These are phyloP conservation scores for Beauveria varroae DNA, from an alignment of 2,329 filamentous ascomycete genomes.

Conservation along the genomic window DNA sequence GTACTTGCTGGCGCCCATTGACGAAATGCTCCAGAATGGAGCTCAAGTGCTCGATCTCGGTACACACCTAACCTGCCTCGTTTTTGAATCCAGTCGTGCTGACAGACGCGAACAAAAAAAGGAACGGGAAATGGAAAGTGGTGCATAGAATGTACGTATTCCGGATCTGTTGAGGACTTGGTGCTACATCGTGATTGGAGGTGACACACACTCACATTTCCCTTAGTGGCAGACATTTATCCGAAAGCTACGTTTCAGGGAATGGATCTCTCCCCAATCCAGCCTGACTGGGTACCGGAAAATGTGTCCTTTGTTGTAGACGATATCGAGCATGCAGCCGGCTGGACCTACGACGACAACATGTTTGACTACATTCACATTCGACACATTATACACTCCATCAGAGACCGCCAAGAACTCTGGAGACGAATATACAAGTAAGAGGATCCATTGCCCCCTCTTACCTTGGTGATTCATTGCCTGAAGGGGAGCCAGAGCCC, in stretches of 20 bases:
- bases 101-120: conserved; percentile 2
- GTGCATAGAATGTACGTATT: conserved; percentile 40
- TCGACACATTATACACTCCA: conserved; percentile 37
- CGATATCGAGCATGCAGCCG: conserved; percentile 43
- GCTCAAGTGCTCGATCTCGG: conserved; percentile 41
- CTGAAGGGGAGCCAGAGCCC: conserved; percentile 4
- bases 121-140: conserved; percentile 40
- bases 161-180: not conserved
- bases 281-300: conserved; percentile 42
- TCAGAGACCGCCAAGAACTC: conserved; percentile 33
- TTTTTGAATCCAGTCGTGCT: conserved; percentile 11
- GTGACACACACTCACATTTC: not conserved
- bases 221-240: conserved; percentile 40
- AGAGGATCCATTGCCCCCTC: too few species aligned
- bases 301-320: conserved; percentile 46
- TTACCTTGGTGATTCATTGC: too few species aligned
- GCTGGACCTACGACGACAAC: conserved; percentile 39
- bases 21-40: conserved; percentile 26
- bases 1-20: conserved; percentile 38
- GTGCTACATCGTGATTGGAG: not conserved
- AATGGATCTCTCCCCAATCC: conserved; percentile 45
- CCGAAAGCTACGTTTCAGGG: conserved; percentile 37
- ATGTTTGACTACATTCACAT: conserved; percentile 43
- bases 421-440: conserved; percentile 37
- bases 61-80: conserved; percentile 16